Base-by-base conservation (phyloP, 2,329 filamentous ascomycete genomes). In the Pseudocercospora pini-densiflorae region DNA sequence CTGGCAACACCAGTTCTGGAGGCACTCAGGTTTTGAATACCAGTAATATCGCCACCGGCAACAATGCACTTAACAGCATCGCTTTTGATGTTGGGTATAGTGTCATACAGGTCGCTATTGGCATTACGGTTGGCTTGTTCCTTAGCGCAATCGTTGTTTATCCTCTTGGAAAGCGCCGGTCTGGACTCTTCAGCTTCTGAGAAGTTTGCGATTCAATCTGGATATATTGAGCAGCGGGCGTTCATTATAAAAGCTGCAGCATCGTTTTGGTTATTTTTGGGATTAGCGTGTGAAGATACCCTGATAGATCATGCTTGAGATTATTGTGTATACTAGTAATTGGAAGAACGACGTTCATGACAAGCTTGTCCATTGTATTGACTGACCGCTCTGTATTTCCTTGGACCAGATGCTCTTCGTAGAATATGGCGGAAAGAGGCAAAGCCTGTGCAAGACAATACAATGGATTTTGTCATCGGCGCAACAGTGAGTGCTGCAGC, bases 41-140 rank as follows among this genome's bases (percentile, higher is more conserved):
- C 19, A 74, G 74, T 9, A 72, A 72, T 2, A 72, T 79, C 5
- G 71, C 74, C 1, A 66, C 72, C 1, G 71, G 65, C 12, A 66
- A 65, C 7, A 64, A 66, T 2, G 70, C 65, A 9, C 63, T 82
- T 40, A 83, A 84, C 64, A 79, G 75, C 27, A 78, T 83, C 59
- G 82, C 81, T 6, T 80, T 85, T 21, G 82, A 79, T 24, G 82
- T 85, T 3, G 80, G 81, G 8, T 84, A 81, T 66, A 79, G 75
- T 0, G 82, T 85, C 5, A 79, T 85, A 57, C 81, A 85, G 72
- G 81, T 85, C 14, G 83, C 83, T 0, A 84, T 85, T 68, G 83
- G 83, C 2, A 84, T 84, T 59, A 84, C 82, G 0, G 82, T 84
- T 0, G 83, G 83, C 0, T 67, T 85, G 62, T 85, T 84, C 68